A percentile compares a stretch with the other conserved stretches of the same genome.
Evolutionary conservation across 306 rosid species (phyloP).

Genomic region (Macrotyloma uniflorum): DNA sequence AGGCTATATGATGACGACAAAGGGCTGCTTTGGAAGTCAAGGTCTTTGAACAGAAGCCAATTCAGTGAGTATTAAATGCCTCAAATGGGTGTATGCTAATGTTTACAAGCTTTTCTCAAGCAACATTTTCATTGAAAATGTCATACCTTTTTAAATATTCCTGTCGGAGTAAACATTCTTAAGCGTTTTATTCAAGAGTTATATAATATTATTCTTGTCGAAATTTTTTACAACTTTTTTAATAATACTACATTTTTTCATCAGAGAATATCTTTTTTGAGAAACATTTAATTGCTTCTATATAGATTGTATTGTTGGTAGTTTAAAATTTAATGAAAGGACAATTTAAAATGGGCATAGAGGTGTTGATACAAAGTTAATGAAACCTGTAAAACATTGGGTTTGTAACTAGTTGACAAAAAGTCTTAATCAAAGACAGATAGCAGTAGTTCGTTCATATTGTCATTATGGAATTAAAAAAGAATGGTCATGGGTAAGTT

Average conservation of each 20-base stretch:
- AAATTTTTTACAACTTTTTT: not conserved
- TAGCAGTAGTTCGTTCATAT: conserved; percentile 27
- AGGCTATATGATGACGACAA: conserved; percentile 61
- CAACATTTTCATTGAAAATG: conserved; percentile 25
- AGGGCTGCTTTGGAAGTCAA: conserved; percentile 68
- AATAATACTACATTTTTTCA: not conserved
- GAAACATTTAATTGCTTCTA: not conserved
- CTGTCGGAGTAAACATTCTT: conserved; percentile 28
- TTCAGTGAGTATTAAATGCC: conserved; percentile 36
- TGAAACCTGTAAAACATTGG: conserved; percentile 17
- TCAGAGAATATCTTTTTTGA: not conserved
- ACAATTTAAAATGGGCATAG: not conserved
- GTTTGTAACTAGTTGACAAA: conserved; percentile 12
- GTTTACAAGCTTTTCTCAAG: conserved; percentile 52
- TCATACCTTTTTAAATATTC: conserved; percentile 16
- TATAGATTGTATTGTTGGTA: not conserved
- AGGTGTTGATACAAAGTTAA: conserved; percentile 6
- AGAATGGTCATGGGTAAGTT: not conserved
- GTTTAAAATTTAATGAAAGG: not conserved
- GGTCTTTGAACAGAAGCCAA: conserved; percentile 38
- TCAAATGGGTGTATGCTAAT: conserved; percentile 40
- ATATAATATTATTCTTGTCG: not conserved
- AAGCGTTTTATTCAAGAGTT: not conserved
- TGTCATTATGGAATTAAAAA: not conserved
- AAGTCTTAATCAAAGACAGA: conserved; percentile 28